phyloP scores from a whole-genome alignment of 1,284 basidiomycete genomes.

The Malassezia pachydermatis region DNA sequence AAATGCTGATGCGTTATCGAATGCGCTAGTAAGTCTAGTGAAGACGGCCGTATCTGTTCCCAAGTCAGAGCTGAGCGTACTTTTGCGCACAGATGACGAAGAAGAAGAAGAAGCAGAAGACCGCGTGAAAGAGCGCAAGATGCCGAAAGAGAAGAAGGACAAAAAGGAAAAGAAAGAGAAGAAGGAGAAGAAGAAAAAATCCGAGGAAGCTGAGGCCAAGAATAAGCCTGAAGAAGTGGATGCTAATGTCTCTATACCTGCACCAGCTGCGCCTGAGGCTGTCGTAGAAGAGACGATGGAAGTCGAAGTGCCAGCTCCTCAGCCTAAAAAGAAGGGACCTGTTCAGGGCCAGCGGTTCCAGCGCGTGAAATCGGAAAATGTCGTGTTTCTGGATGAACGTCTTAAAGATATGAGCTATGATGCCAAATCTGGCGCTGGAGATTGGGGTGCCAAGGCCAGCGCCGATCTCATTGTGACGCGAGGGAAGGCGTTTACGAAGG shows the following conservation, averaged over 20 bases:
- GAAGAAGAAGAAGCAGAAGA: not conserved
- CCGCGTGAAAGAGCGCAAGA: not conserved
- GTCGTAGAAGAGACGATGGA: not conserved
- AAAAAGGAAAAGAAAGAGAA: not conserved
- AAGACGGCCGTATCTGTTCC: not conserved
- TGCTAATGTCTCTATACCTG: not conserved
- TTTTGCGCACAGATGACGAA: not conserved
- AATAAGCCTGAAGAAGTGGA: not conserved
- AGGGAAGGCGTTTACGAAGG: slow-evolving; percentile 89
- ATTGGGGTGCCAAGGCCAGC: slow-evolving; percentile 78
- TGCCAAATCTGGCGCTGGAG: slow-evolving; percentile 60
- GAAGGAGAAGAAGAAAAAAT: not conserved
- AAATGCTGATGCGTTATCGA: slow-evolving; percentile 4
- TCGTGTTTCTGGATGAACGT: slow-evolving; percentile 55
- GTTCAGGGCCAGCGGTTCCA: slow-evolving; percentile 55
- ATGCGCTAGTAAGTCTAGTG: slow-evolving; percentile 12
- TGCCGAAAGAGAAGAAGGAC: not conserved
- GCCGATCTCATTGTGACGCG: slow-evolving; percentile 82
- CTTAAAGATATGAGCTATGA: slow-evolving; percentile 73
- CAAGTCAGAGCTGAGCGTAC: not conserved
- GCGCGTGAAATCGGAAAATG: slow-evolving; percentile 64
- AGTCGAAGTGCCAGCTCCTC: not conserved
- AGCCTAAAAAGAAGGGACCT: slow-evolving; percentile 2
- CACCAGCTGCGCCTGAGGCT: not conserved
- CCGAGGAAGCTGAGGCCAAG: too few species aligned